Evolutionary conservation across 768 basidiomycete species (phyloP).

Genomic region (Mrakia blollopis): DNA sequence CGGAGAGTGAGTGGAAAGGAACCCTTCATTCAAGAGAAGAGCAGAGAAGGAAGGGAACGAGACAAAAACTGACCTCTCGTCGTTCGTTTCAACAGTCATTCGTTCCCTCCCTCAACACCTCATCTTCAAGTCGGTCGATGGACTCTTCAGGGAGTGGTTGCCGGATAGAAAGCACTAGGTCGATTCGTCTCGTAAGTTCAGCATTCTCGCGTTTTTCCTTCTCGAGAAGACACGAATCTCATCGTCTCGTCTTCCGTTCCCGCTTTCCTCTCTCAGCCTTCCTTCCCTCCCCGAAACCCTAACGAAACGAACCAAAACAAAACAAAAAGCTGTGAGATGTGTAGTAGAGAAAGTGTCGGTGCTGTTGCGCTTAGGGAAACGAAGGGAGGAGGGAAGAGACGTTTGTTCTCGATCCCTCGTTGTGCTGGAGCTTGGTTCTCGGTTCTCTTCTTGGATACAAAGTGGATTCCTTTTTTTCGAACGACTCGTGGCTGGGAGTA

Average conservation of each 20-base stretch:
- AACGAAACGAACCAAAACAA: neutral
- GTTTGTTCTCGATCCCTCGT: neutral
- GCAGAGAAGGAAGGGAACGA: no score
- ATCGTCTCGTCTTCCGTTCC: neutral
- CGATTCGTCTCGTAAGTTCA: neutral
- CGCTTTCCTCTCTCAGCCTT: neutral
- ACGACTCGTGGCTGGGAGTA: no score
- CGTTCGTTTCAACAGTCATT: conserved; percentile 50
- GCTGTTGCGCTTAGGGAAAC: neutral
- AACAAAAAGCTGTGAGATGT: neutral
- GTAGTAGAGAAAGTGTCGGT: neutral
- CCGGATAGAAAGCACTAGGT: conserved; percentile 21
- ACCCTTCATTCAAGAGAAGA: no score
- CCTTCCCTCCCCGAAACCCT: neutral
- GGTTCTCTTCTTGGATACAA: conserved; percentile 5
- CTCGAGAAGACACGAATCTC: neutral
- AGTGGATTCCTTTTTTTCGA: no score
- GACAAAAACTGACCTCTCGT: neutral
- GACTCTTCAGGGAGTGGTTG: conserved; percentile 74
- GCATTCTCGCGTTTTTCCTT: neutral
- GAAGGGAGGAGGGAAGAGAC: neutral
- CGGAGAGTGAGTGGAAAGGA: conserved; percentile 62
- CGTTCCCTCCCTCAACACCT: conserved; percentile 79
- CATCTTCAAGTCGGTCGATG: conserved; percentile 85
- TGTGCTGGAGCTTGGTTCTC: neutral